phyloP scores from a whole-genome alignment of 805 yeast species.

The Metschnikowia borealis region DNA sequence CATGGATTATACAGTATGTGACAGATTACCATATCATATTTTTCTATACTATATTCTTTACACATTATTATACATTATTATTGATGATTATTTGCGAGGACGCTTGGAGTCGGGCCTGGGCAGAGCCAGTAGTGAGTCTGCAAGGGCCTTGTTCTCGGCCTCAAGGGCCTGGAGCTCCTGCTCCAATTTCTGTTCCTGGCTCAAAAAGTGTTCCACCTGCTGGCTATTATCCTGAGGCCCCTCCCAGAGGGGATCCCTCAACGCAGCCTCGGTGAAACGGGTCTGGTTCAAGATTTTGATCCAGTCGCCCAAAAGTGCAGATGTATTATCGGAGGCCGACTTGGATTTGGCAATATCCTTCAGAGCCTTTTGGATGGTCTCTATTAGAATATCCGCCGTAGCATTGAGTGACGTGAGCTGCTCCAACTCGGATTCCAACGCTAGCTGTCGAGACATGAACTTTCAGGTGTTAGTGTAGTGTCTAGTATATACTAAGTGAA shows the following conservation, averaged over 20 bases:
- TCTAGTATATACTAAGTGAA: too few species aligned
- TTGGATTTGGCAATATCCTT: conserved; percentile 30
- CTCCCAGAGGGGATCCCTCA: conserved; percentile 17
- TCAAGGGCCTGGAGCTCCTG: conserved; percentile 24
- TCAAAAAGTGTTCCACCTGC: conserved; percentile 17
- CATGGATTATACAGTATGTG: too few species aligned
- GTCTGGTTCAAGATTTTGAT: conserved; percentile 59
- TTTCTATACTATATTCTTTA: too few species aligned
- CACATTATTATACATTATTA: not conserved
- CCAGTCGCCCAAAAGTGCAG: conserved; percentile 55
- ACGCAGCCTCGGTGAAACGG: conserved; percentile 43
- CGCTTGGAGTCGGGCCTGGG: conserved; percentile 30
- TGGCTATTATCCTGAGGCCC: conserved; percentile 21
- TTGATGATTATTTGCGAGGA: conserved; percentile 6
- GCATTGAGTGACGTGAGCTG: conserved; percentile 27
- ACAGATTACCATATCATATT: too few species aligned
- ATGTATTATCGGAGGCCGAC: conserved; percentile 45
- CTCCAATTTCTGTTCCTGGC: conserved; percentile 22
- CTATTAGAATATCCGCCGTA: conserved; percentile 27
- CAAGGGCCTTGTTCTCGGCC: conserved; percentile 24
- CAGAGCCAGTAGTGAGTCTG: conserved; percentile 16
- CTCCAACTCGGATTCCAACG: conserved; percentile 24
- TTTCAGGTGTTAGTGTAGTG: not conserved
- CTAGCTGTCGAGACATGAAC: conserved; percentile 16
- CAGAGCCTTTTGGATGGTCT: conserved; percentile 26